Evolutionary conservation across 257 asterid genomes (phyloP), one percentile per base, ranked within the genome.

Genomic region (Penstemon davidsonii): DNA sequence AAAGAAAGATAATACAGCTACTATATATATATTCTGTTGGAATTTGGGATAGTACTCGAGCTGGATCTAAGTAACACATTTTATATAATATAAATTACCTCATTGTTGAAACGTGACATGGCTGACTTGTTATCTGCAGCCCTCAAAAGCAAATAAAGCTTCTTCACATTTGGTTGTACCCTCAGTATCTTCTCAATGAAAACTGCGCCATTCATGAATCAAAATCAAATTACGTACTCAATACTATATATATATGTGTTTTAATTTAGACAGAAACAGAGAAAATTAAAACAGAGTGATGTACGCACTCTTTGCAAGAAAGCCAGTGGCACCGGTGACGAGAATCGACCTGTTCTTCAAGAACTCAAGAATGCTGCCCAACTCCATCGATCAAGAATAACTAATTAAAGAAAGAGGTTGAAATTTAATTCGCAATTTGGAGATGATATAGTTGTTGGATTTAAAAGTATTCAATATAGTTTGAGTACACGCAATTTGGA

Each of bases 131-230:
- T 64, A 51, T 86, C 89, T 53, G 78, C 62, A 42, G 89, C 89
- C 61, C 92, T 82, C 70, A 84, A 43, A 36, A 86, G 87, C 66
- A 84, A 87, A 76, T 84, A 82, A 33, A 87, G 80, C 66, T 79
- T 84, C 84, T 81, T 84, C 69, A 82, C 94, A 75, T 84, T 81
- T 75, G 94, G 94, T 43, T 87, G 94, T 57, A 71, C 83, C 58
- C 94, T 75, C 1, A 87, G 67, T 18, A 87, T 79, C 72, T 84
- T 84, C 84, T 87, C 94, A 6, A 76, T 69, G 37, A 87, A 84
- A 73, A 87, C 94, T 87, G 83, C 84, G 75, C 11, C 47, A 67
- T 9, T 55, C 43, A 65, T 39, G 51, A 54, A 54, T 38, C 11
- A 59, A 52, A 15, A 4, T n/a, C 44, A 57, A 43, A 43, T 43